A percentile compares a stretch with the other conserved stretches of the same genome.
Evolutionary conservation across 805 yeast genomes (phyloP).

Genomic region (Kodamaea restingae): DNA sequence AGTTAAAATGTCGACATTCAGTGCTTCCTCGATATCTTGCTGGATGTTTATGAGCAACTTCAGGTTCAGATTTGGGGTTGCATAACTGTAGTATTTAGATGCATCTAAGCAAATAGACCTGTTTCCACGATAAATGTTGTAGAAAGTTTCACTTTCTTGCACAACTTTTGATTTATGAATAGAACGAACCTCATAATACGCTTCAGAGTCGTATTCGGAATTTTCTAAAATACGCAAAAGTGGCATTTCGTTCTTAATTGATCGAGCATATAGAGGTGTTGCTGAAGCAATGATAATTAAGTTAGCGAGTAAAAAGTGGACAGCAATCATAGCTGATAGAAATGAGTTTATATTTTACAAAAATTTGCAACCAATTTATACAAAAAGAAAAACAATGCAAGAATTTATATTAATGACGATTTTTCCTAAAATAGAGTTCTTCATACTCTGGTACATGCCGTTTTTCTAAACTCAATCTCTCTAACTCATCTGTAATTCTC

Average conservation of each 20-base stretch:
- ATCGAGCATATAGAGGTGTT: too few species aligned
- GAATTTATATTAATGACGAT: constrained; percentile 11
- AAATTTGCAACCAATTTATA: neutral
- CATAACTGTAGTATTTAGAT: neutral
- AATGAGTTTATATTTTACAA: neutral
- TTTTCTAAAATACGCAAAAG: too few species aligned
- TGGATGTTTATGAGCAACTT: neutral
- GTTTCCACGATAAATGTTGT: constrained; percentile 6
- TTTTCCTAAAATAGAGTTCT: constrained; percentile 31
- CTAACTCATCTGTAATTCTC: constrained; percentile 42
- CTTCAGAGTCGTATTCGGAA: too few species aligned
- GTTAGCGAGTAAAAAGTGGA: too few species aligned
- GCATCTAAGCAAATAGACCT: constrained; percentile 6
- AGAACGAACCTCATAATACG: neutral
- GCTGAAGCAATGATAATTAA: too few species aligned
- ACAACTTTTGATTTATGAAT: neutral
- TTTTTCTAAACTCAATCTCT: constrained; percentile 33
- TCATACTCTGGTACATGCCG: constrained; percentile 40
- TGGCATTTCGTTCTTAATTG: too few species aligned
- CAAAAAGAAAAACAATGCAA: neutral
- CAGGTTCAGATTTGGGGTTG: neutral
- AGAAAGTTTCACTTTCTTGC: constrained; percentile 1
- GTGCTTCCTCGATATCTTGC: neutral
- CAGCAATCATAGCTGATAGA: neutral
- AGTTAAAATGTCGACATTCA: neutral